These are phyloP conservation scores for Tricholoma furcatifolium DNA, from an alignment of 768 basidiomycete genomes.

Conservation along the genomic window DNA sequence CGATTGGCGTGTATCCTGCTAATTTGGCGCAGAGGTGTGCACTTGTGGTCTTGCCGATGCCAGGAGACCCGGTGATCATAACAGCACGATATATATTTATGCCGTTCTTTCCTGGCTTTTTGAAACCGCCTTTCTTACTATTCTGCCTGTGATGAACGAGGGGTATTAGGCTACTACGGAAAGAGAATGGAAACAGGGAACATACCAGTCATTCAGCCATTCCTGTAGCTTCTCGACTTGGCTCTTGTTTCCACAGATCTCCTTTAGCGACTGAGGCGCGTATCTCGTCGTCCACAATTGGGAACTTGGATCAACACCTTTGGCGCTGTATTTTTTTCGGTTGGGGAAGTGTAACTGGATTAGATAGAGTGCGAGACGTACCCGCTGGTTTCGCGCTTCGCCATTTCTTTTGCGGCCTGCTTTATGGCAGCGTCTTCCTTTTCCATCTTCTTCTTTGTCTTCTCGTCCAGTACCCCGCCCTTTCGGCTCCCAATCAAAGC, in stretches of 20 bases:
- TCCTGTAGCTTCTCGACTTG: constrained; percentile 83
- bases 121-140: constrained; percentile 76
- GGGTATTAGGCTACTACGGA: neutral
- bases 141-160: constrained; percentile 52
- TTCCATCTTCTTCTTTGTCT: constrained; percentile 76
- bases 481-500: constrained; percentile 75
- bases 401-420: constrained; percentile 75
- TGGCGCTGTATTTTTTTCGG: constrained; percentile 19
- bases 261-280: constrained; percentile 83
- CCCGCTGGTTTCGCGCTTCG: constrained; percentile 49
- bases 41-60: constrained; percentile 96
- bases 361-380: constrained; percentile 2
- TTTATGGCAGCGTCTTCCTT: constrained; percentile 79
- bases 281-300: constrained; percentile 97
- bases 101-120: constrained; percentile 90
- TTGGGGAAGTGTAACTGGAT: neutral
- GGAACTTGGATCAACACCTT: constrained; percentile 41
- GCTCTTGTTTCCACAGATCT: constrained; percentile 94
- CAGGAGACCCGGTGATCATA: constrained; percentile 90
- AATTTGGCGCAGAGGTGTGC: constrained; percentile 90
- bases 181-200: neutral
- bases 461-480: constrained; percentile 65
- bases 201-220: constrained; percentile 90
- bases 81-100: constrained; percentile 87
- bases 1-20: constrained; percentile 91